These are phyloP conservation scores for Amanita rimosa DNA, from an alignment of 768 basidiomycete species.

Conservation along the genomic window DNA sequence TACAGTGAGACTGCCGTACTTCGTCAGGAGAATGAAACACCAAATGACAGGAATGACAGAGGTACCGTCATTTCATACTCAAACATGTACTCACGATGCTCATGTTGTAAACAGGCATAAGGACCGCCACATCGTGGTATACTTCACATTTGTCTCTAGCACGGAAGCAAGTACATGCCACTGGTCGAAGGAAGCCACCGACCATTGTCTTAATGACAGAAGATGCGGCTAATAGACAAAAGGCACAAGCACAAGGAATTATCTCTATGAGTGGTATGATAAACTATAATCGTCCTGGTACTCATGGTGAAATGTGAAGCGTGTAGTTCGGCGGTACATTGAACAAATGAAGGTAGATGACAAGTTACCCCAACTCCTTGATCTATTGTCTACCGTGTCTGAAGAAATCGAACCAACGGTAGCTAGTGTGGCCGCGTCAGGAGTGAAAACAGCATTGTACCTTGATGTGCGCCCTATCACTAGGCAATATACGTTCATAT, in stretches of 20 bases:
- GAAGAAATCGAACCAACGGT: slow-evolving; percentile 55
- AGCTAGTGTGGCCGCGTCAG: slow-evolving; percentile 27
- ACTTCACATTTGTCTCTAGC: slow-evolving; percentile 52
- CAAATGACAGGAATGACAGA: slow-evolving; percentile 93
- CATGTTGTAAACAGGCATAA: slow-evolving; percentile 50
- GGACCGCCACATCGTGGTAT: slow-evolving; percentile 85
- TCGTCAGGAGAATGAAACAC: slow-evolving; percentile 66
- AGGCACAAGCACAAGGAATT: slow-evolving; percentile 59
- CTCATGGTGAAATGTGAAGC: neutral
- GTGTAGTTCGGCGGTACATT: slow-evolving; percentile 68
- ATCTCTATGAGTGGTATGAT: slow-evolving; percentile 47
- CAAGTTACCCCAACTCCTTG: slow-evolving; percentile 41
- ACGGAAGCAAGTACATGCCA: slow-evolving; percentile 40
- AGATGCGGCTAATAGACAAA: slow-evolving; percentile 73
- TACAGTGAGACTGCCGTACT: slow-evolving; percentile 71
- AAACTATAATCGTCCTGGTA: neutral
- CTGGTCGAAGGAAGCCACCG: slow-evolving; percentile 32
- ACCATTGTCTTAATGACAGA: slow-evolving; percentile 79
- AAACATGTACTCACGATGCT: neutral
- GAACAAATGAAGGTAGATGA: slow-evolving; percentile 56
- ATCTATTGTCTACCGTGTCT: slow-evolving; percentile 67
- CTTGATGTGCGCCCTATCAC: slow-evolving; percentile 44
- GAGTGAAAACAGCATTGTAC: slow-evolving; percentile 37
- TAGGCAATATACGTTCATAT: neutral
- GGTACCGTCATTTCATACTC: slow-evolving; percentile 33